Evolutionary conservation across 305 asterid species (phyloP), one percentile per base, ranked within the genome.

Genomic region (Rubia tinctorum): DNA sequence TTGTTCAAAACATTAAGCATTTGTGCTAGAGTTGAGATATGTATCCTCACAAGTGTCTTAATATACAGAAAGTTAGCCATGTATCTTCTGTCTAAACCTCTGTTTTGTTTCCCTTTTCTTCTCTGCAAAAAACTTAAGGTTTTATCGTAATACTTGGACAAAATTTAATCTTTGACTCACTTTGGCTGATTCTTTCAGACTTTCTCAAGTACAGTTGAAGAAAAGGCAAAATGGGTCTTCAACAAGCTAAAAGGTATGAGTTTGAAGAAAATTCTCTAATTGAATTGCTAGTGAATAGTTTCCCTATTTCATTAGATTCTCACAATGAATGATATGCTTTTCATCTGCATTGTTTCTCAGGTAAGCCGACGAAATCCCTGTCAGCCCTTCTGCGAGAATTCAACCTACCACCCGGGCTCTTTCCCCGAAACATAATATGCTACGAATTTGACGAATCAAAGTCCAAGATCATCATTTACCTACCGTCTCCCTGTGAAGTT

Each of bases 221-320:
- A 91, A 86, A 93, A 90, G 85, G 98, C 98, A 13, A 93, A 90
- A 85, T 93, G 97, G 97, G 66, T 93, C 66, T 93, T 93, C 94
- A 88, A 93, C 90, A 93, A 91, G 86, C 94, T 93, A 80, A 91
- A 93, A 91, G 98, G 98, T 93, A 82, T 3, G 58, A 30, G 47
- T 39, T 4, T 69, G 6, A 10, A 13, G 40, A 25, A 69, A 45
- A 22, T 17, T 23, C 14, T 69, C 22, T 37, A 17, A 20, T 1
- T 53, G 59, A 53, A 53, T 53, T 30, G 34, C 34, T 30, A 30
- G 34, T 30, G 3, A 30, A 30, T 30, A 30, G 34, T 30, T 30
- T 30, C 34, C 34, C 34, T 30, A 30, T n/a, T n/a, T n/a, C n/a
- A n/a, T 8, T 45, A 17, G 40, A 67, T 25, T 25, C 12, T 25